Evolutionary conservation across 2,329 filamentous ascomycete species (phyloP), one percentile per base, ranked within the genome.

Genomic region (Xylariaceae sp.): DNA sequence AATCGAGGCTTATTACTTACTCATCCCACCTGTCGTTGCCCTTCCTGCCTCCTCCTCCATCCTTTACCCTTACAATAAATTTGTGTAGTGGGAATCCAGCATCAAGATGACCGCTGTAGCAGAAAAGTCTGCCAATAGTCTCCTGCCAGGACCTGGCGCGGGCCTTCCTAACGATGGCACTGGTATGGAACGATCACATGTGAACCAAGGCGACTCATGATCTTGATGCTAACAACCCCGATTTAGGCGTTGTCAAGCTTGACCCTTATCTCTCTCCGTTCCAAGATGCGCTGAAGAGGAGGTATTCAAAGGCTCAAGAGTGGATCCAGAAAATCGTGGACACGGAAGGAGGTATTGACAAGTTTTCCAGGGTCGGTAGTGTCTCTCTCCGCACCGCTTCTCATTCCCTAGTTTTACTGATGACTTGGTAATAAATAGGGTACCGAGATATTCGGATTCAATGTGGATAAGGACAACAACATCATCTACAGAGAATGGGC

Each of bases 401-500:
- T 28, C n/a, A 8, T 13, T 9, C 26, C 13, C 26, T 28, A 28
- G 8, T 9, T 9, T 13, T 6, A 26, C 46, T 40, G 35, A 47
- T 26, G 5, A 36, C 9, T 24, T 27, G 9, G 26, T 35, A 30
- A 21, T 36, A 34, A 38, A 13, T 50, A 94, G 87, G 90, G 92
- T 31, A 84, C 79, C 47, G 88, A 97, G 58, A 82, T 74, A 47
- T 95, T 85, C 58, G 92, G 92, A 40, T 78, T 98, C 64, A 88
- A 86, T 51, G 81, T 92, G 44, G 74, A 83, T 58, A 69, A 78
- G 38, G 81, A 94, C 55, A 87, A 87, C 61, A 88, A 89, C 62
- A 88, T 98, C 50, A 71, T 74, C 41, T 98, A 98, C 65, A 78
- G 88, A 52, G 92, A 98, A 74, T 98, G 92, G 92, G 92, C 92